A percentile compares a stretch with the other conserved stretches of the same genome.
phyloP scores from a whole-genome alignment of 805 yeast species.

The Hanseniaspora clermontiae region DNA sequence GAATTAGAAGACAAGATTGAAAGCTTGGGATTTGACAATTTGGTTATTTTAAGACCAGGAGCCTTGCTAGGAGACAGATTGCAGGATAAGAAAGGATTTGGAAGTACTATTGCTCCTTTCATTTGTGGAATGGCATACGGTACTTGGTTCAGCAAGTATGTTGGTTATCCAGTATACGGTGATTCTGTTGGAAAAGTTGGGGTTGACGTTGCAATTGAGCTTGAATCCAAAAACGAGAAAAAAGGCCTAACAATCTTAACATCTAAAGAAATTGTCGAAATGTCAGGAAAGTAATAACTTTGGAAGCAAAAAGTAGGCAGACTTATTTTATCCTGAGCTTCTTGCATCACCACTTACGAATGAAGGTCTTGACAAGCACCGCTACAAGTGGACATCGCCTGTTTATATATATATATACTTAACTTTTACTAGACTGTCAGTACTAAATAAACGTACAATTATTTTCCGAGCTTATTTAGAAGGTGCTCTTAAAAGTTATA shows the following conservation, averaged over 20 bases:
- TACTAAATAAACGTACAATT: too few species aligned
- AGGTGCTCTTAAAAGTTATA: too few species aligned
- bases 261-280: not conserved
- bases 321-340: too few species aligned
- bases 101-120: conserved; percentile 25
- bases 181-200: conserved; percentile 55
- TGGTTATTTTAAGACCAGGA: conserved; percentile 73
- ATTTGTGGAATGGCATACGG: conserved; percentile 28
- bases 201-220: conserved; percentile 30
- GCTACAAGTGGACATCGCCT: too few species aligned
- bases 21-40: conserved; percentile 51
- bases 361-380: too few species aligned
- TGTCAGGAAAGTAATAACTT: not conserved
- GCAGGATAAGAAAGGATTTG: conserved; percentile 28
- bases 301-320: too few species aligned
- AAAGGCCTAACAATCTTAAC: not conserved
- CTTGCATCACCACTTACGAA: too few species aligned
- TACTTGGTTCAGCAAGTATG: conserved; percentile 25
- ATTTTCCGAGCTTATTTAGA: too few species aligned
- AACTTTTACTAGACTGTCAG: too few species aligned
- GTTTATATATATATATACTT: too few species aligned
- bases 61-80: conserved; percentile 52
- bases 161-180: conserved; percentile 43
- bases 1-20: conserved; percentile 56
- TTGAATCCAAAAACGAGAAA: not conserved